These are phyloP conservation scores for Pneumocystis oryctolagi DNA, from an alignment of 1,139 yeast genomes.

Conservation along the genomic window DNA sequence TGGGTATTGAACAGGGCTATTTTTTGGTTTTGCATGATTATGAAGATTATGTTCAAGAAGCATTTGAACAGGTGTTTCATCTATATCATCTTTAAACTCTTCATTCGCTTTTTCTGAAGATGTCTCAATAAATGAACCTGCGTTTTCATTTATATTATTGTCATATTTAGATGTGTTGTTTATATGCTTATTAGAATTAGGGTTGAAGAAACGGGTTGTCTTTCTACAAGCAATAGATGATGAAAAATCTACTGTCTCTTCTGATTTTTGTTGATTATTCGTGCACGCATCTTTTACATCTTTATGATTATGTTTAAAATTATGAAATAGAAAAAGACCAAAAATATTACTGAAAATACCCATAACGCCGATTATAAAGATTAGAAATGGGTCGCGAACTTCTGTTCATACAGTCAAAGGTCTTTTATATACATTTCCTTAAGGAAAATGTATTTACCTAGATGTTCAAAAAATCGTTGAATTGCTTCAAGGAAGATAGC, in stretches of 20 bases:
- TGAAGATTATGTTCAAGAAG: slow-evolving; percentile 13
- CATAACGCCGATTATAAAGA: slow-evolving; percentile 64
- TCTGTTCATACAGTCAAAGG: neutral
- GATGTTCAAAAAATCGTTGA: slow-evolving; percentile 74
- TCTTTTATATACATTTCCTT: neutral
- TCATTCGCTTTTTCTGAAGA: neutral
- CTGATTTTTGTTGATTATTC: neutral
- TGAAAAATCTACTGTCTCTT: neutral
- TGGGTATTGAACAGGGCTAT: slow-evolving; percentile 22
- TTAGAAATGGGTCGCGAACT: slow-evolving; percentile 60
- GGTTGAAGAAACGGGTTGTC: neutral
- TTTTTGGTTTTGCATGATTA: slow-evolving; percentile 12
- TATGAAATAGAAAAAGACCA: slow-evolving; percentile 81
- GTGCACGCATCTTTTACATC: neutral
- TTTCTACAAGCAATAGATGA: neutral
- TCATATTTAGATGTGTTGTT: neutral
- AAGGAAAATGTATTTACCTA: slow-evolving; percentile 28
- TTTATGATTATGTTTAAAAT: neutral
- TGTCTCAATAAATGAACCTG: neutral
- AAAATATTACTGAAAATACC: slow-evolving; percentile 71
- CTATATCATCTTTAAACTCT: neutral
- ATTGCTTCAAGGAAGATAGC: slow-evolving; percentile 85
- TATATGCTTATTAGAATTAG: neutral
- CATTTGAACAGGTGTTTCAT: slow-evolving; percentile 26
- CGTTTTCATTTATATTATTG: neutral